Evolutionary conservation across 768 basidiomycete species (phyloP), one percentile per base, ranked within the genome.

Genomic region (Suillus hirtellus): DNA sequence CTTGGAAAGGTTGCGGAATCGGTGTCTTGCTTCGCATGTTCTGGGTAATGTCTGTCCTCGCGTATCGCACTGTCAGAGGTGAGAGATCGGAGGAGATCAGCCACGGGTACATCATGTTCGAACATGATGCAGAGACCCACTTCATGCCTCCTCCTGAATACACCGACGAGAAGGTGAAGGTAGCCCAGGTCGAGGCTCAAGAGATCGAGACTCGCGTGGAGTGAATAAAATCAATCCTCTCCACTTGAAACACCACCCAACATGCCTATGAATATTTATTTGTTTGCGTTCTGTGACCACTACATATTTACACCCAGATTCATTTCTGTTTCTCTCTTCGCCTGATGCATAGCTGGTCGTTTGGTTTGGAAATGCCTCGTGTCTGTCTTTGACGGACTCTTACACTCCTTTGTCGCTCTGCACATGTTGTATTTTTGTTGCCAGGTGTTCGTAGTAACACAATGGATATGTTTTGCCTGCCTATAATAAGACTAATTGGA

Each of bases 21-120:
- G 92, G 92, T 61, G 92, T 93, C 50, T 82, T 94, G 31, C 74
- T 93, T 63, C 82, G 92, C 72, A 92, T 93, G 88, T 69, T 92
- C 72, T 93, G 84, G 82, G 91, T 93, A 66, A 70, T 93, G 67
- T 71, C 81, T 37, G 76, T 93, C 64, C 76, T 94, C 65, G 69
- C 81, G 40, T 84, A 80, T 68, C 89, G 92, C 68, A 70, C 84
- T 43, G 67, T 88, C 72, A 78, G 75, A 17, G 84, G 82, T 59
- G 75, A 76, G 11, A 76, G 77, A 54, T 65, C 69, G 43, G 75
- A 80, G 4, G 80, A 82, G 52, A 70, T 79, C 49, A 73, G 78
- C 38, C 72, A 66, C 77, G 76, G 73, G 43, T 70, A 76, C 65
- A 75, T 80, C 37, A 77, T 80, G 4, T 84, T 82, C 63, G 81